phyloP scores from a whole-genome alignment of 1,139 yeast species.

The Kazachstania sp. region DNA sequence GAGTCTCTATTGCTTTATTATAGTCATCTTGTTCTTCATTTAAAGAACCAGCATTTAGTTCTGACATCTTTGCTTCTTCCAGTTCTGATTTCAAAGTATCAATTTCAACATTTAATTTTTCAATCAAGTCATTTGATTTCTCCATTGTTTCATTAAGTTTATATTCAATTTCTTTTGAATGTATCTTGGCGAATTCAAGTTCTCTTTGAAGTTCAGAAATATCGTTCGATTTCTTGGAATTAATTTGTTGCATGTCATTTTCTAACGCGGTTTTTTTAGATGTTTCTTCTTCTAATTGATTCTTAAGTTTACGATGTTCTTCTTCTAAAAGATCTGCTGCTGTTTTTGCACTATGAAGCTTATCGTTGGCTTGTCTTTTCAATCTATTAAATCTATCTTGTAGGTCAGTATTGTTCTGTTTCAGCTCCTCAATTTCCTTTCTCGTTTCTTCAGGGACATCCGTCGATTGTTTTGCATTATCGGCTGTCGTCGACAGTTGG shows the following conservation, averaged over 20 bases:
- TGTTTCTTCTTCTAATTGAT: constrained; percentile 10
- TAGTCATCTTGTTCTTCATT: constrained; percentile 13
- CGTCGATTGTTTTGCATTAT: constrained; percentile 17
- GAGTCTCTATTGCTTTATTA: constrained; percentile 18
- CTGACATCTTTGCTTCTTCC: not conserved
- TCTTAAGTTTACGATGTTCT: constrained; percentile 18
- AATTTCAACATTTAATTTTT: constrained; percentile 16
- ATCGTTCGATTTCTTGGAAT: constrained; percentile 21
- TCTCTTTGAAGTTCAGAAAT: constrained; percentile 24
- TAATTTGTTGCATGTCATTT: constrained; percentile 16
- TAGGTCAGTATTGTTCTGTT: constrained; percentile 26
- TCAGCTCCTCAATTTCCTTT: constrained; percentile 6
- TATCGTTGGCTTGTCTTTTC: constrained; percentile 32
- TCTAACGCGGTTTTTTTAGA: constrained; percentile 15
- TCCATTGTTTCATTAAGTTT: constrained; percentile 6
- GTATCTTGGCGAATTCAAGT: constrained; percentile 8
- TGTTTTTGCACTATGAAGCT: constrained; percentile 31
- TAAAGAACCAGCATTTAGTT: not conserved
- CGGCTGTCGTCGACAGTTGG: constrained; percentile 27
- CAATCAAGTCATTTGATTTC: not conserved
- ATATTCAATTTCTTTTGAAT: constrained; percentile 5
- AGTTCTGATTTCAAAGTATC: constrained; percentile 5
- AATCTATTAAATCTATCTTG: constrained; percentile 33
- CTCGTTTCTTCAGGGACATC: constrained; percentile 13
- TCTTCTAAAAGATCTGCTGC: constrained; percentile 14